Evolutionary conservation across 1,284 basidiomycete genomes (phyloP).

Genomic region (Takashimella tepidaria): DNA sequence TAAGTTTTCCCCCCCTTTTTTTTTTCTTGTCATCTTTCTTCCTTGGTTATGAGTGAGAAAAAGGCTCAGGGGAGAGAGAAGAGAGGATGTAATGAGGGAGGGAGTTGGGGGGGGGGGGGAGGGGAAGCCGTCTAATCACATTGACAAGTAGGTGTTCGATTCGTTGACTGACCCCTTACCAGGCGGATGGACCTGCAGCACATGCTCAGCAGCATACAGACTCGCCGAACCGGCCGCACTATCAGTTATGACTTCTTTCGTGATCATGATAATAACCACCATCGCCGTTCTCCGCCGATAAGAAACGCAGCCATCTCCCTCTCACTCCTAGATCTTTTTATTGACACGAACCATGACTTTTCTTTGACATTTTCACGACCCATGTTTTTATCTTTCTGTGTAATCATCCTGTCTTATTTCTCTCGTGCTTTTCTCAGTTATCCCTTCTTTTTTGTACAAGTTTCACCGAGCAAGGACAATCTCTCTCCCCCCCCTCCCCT

Average conservation of each 20-base stretch:
- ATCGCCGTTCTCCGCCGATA: constrained; percentile 56
- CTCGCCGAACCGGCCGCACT: constrained; percentile 60
- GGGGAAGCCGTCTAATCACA: background rate
- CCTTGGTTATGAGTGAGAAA: background rate
- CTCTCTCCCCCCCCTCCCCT: too few species aligned
- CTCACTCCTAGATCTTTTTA: too few species aligned
- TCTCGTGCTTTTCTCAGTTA: too few species aligned
- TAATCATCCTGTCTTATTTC: too few species aligned
- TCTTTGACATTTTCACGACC: background rate
- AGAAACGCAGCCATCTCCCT: background rate
- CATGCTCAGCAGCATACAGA: constrained; percentile 56
- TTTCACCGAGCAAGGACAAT: too few species aligned
- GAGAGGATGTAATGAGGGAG: too few species aligned
- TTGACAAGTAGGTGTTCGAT: too few species aligned
- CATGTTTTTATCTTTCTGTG: background rate
- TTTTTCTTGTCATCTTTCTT: constrained; percentile 5
- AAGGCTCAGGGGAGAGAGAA: background rate
- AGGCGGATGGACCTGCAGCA: constrained; percentile 66
- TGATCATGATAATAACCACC: constrained; percentile 69
- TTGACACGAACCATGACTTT: too few species aligned
- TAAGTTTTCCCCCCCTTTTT: constrained; percentile 50
- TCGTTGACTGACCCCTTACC: background rate
- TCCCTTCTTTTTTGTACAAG: too few species aligned
- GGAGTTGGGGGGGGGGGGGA: too few species aligned
- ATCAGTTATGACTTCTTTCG: constrained; percentile 60